Evolutionary conservation across 805 yeast genomes (phyloP), one percentile per base, ranked within the genome.

Genomic region (Starmerella etchellsii): DNA sequence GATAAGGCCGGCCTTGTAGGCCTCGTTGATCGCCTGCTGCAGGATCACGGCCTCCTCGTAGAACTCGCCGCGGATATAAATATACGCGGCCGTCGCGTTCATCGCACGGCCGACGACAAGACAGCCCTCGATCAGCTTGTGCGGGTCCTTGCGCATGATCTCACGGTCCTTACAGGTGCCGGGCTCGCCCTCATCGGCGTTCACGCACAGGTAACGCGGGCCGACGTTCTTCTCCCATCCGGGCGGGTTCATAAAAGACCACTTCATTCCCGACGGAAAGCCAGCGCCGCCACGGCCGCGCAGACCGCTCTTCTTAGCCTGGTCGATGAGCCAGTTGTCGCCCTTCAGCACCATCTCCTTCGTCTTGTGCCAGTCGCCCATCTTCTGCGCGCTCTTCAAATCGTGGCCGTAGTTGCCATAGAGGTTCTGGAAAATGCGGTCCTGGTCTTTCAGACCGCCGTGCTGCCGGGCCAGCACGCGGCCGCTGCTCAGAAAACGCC

Each of bases 271-370:
- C 20, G 85, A 74, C 40, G 94, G 94, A 70, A 82, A 82, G 15
- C 94, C 94, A 34, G 94, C 94, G 56, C 94, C 94, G 44, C 94
- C 94, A 63, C 94, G 75, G 44, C 94, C 94, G 59, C 94, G 74
- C 49, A 82, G 69, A 19, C 94, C 94, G 19, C 87, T 78, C 54
- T 74, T 71, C 60, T 82, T 82, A 68, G 80, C 76, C 65, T 82
- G 88, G 57, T 79, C 84, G 55, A 83, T 82, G 62, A 82, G 82
- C 94, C 94, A 82, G 46, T 74, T 72, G 61, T 83, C 88, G 34
- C 94, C 94, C 61, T 82, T 82, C 46, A 76, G 63, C 30, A 82
- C 60, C 53, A 82, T 76, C 63, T 82, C 94, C 63, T 82, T 83
- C 51, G 94, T 83, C 66, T 82, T 83, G 66, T 82, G 67, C 94